phyloP scores from a whole-genome alignment of 1,139 yeast genomes.

The Groenewaldozyma sp. region DNA sequence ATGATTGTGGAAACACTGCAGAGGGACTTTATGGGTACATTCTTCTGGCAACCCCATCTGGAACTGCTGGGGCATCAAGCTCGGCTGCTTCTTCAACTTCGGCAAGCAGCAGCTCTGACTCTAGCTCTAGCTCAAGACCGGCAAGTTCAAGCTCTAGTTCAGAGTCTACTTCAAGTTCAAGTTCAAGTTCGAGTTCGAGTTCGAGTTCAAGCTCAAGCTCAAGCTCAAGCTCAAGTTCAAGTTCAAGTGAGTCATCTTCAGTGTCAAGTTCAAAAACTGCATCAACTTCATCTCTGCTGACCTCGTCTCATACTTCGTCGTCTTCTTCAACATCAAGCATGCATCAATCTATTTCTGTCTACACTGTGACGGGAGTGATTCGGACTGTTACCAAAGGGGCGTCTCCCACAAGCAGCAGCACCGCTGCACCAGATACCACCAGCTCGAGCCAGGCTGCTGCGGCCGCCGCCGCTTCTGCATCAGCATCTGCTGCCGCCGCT shows the following conservation, averaged over 20 bases:
- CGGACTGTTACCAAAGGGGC: slow-evolving; percentile 4
- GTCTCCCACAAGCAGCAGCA: neutral
- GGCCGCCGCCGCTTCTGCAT: slow-evolving; percentile 7
- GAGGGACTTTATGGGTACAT: slow-evolving; percentile 38
- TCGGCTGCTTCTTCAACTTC: slow-evolving; percentile 14
- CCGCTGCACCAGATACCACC: too few species aligned
- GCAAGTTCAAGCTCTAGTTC: slow-evolving; percentile 13
- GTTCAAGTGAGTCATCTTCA: slow-evolving; percentile 11
- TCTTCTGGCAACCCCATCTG: slow-evolving; percentile 29
- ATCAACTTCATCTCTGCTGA: slow-evolving; percentile 8
- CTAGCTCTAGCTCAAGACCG: slow-evolving; percentile 8
- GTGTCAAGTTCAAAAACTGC: slow-evolving; percentile 6
- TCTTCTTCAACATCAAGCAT: slow-evolving; percentile 6
- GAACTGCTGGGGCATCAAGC: slow-evolving; percentile 23
- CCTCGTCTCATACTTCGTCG: slow-evolving; percentile 7
- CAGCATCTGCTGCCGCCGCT: slow-evolving; percentile 13
- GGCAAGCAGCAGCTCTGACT: slow-evolving; percentile 4
- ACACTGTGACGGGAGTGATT: slow-evolving; percentile 1
- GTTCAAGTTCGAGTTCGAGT: slow-evolving; percentile 11
- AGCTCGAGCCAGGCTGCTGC: slow-evolving; percentile 1
- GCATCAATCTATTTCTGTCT: slow-evolving; percentile 2
- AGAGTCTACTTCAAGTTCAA: slow-evolving; percentile 11
- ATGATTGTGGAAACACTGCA: slow-evolving; percentile 36
- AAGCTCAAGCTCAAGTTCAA: slow-evolving; percentile 9
- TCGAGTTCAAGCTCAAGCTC: slow-evolving; percentile 5